Base-by-base conservation (phyloP, 2,329 filamentous ascomycete genomes). In the Emergomyces africanus region DNA sequence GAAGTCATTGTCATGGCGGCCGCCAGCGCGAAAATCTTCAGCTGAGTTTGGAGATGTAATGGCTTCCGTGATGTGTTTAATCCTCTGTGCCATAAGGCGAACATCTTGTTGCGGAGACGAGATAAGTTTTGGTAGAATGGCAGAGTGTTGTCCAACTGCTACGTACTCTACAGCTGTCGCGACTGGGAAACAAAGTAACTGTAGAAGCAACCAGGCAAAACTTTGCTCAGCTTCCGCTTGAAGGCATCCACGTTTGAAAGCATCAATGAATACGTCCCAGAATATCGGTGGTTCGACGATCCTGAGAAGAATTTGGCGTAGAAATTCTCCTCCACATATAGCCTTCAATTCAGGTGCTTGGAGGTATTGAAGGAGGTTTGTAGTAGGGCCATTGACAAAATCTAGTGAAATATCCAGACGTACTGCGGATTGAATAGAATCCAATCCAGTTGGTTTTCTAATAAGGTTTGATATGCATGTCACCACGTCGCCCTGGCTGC, bases 201-300 rank as follows among this genome's bases (percentile, higher is more conserved):
- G 76, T 3, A 77, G 63, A 1, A 75, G 70, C 1, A 83, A 67
- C 79, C 80, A 82, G 0, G 74, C 74, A 60, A 83, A 77, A 0
- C 72, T 66, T 18, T 70, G 64, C 1, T 73, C 64, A 0, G 70
- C 67, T 0, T 62, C 63, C 0, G 72, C 65, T 1, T 69, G 63
- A 8, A 82, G 68, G 1, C 62, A 60, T 8, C 66, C 62, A 1
- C 39, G 59, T 3, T 64, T 56, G 50, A 72, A 72, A 0, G 69
- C 62, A 0, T 69, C 61, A 20, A 79, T 46, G 1, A 83, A 64
- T 0, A 75, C 72, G 18, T 75, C 73, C 83, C 83, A 85, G 14
- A 84, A 72, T 0, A 78, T 79, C 0, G 77, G 76, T 0, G 83
- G 83, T 1, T 81, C 70, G 1, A 80, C 68, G 2, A 85, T 70